Conservation (phyloP, 352 stramenopile genomes). For the Albugo candida region DNA sequence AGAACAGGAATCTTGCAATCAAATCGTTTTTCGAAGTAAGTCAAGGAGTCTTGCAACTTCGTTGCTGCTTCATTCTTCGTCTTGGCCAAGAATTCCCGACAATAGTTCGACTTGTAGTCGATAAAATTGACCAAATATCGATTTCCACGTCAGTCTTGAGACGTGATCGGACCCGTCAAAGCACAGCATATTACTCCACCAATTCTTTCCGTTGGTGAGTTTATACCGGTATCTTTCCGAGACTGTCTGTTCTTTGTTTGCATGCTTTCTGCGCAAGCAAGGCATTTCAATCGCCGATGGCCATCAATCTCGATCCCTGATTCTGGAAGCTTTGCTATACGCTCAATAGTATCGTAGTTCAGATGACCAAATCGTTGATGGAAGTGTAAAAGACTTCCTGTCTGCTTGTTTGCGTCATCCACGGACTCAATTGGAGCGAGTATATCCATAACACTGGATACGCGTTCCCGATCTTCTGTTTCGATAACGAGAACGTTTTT, state of each 20-base stretch:
- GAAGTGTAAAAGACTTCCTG: background rate
- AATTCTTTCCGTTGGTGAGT: background rate
- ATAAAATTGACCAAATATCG: background rate
- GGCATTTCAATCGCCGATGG: background rate
- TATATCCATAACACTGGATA: too few species aligned
- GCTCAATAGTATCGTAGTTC: background rate
- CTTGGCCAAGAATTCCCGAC: background rate
- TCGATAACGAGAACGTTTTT: background rate
- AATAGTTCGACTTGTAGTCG: background rate
- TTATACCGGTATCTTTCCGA: background rate
- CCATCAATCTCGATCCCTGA: background rate
- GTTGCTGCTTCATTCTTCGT: background rate
- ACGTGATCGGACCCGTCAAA: background rate
- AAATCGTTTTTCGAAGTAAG: background rate
- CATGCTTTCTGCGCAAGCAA: background rate
- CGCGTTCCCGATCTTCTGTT: background rate
- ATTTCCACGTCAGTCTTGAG: background rate
- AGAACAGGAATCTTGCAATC: background rate
- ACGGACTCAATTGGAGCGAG: too few species aligned
- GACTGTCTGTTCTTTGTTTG: background rate
- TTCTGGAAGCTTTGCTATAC: background rate
- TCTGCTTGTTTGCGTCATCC: background rate
- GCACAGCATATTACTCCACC: background rate
- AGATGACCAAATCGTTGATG: background rate
- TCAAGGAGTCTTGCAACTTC: background rate